Percentiles rank a stretch among this genome's conserved stretches.
phyloP scores from a whole-genome alignment of 306 rosid genomes.

The Dalbergia oliveri region DNA sequence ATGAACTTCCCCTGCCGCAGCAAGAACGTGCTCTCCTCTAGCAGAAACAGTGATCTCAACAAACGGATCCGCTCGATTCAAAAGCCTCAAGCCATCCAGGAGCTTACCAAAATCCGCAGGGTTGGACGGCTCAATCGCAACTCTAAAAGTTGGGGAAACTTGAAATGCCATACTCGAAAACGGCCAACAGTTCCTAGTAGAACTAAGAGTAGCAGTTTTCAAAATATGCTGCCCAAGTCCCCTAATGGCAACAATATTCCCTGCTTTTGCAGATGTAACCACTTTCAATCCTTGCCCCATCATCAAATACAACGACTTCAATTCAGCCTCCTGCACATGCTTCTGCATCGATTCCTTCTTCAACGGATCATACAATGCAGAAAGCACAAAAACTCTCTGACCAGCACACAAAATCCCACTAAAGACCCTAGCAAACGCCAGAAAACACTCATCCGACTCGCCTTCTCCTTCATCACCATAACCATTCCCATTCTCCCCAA shows the following conservation, averaged over 20 bases:
- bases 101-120: slow-evolving; percentile 82
- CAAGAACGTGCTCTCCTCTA: slow-evolving; percentile 85
- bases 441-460: slow-evolving; percentile 83
- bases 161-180: slow-evolving; percentile 91
- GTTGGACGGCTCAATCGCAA: slow-evolving; percentile 88
- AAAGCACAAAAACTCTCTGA: slow-evolving; percentile 82
- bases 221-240: slow-evolving; percentile 93
- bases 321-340: slow-evolving; percentile 83
- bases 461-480: slow-evolving; percentile 65
- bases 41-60: slow-evolving; percentile 86
- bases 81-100: slow-evolving; percentile 80
- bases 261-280: slow-evolving; percentile 75
- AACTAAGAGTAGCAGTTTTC: slow-evolving; percentile 91
- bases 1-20: slow-evolving; percentile 96
- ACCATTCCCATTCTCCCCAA: slow-evolving; percentile 53
- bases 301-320: slow-evolving; percentile 82
- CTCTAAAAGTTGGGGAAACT: slow-evolving; percentile 84
- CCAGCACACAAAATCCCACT: slow-evolving; percentile 79
- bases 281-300: slow-evolving; percentile 93
- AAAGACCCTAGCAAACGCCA: slow-evolving; percentile 91
- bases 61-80: slow-evolving; percentile 91
- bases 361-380: slow-evolving; percentile 87
- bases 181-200: slow-evolving; percentile 88
- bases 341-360: slow-evolving; percentile 81
- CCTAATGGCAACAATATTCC: slow-evolving; percentile 87